Evolutionary conservation across 768 basidiomycete genomes (phyloP).

Genomic region (Phylloporus rhodoxanthus): DNA sequence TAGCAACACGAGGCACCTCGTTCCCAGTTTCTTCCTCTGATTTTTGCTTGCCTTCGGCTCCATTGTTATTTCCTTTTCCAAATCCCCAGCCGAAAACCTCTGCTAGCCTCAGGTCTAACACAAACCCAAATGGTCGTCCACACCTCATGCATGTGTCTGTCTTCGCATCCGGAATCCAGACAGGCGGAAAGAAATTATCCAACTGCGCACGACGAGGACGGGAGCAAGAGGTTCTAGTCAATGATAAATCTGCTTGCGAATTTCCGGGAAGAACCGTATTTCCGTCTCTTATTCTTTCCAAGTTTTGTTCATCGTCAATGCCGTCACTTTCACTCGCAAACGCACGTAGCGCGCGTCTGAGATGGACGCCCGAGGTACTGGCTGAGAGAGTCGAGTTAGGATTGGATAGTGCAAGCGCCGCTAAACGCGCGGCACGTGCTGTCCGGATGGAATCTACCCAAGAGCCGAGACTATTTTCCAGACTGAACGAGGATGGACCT

Average conservation of each 20-base stretch:
- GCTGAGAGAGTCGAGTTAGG: conserved; percentile 80
- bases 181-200: conserved; percentile 73
- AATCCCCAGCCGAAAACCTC: conserved; percentile 27
- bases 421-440: conserved; percentile 66
- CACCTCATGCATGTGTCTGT: conserved; percentile 86
- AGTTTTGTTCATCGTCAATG: conserved; percentile 35
- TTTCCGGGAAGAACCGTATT: conserved; percentile 13
- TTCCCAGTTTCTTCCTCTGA: conserved; percentile 7
- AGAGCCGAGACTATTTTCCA: conserved; percentile 36
- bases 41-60: conserved; percentile 11
- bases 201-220: conserved; percentile 24
- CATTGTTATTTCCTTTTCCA: conserved; percentile 36
- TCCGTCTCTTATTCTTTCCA: conserved; percentile 42
- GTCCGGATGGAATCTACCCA: conserved; percentile 66
- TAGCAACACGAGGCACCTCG: conserved; percentile 7
- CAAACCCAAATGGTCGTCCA: conserved; percentile 60
- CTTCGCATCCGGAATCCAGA: conserved; percentile 88
- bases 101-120: conserved; percentile 20
- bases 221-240: neutral
- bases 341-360: conserved; percentile 68
- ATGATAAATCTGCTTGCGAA: conserved; percentile 1
- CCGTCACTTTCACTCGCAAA: conserved; percentile 44
- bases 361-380: conserved; percentile 67
- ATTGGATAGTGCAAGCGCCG: conserved; percentile 61
- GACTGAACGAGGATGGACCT: conserved; percentile 2